Conservation (phyloP, 2,329 filamentous ascomycete genomes). For the Hymenoscyphus linearis region DNA sequence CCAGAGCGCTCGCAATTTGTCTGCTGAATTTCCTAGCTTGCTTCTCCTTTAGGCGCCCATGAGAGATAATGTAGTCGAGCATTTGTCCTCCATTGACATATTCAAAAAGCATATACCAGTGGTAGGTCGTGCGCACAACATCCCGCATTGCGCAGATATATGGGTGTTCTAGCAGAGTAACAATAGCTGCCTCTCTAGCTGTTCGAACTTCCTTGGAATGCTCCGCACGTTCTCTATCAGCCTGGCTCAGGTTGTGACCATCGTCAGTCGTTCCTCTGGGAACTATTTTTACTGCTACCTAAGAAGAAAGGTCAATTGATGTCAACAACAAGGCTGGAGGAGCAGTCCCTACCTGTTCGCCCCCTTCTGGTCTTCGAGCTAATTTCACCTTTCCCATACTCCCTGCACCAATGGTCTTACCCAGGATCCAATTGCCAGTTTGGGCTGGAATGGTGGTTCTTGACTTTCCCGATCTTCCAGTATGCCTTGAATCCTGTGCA, state of each 20-base stretch:
- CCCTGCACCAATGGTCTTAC: slow-evolving; percentile 94
- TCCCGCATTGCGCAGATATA: slow-evolving; percentile 96
- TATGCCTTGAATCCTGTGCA: slow-evolving; percentile 43
- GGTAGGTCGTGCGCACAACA: slow-evolving; percentile 90
- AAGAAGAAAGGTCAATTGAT: slow-evolving; percentile 22
- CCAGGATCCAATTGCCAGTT: slow-evolving; percentile 88
- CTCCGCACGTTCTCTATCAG: slow-evolving; percentile 82
- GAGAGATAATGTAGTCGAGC: slow-evolving; percentile 99
- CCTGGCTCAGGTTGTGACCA: slow-evolving; percentile 58
- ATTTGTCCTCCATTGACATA: slow-evolving; percentile 99
- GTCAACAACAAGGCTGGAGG: background rate
- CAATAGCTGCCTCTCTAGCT: slow-evolving; percentile 91
- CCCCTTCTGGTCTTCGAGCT: slow-evolving; percentile 81
- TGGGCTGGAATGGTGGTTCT: slow-evolving; percentile 83
- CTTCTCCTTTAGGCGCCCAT: slow-evolving; percentile 96
- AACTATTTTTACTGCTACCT: slow-evolving; percentile 97
- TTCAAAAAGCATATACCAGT: slow-evolving; percentile 99
- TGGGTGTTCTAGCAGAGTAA: slow-evolving; percentile 87
- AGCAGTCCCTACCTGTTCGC: slow-evolving; percentile 68
- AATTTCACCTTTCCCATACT: slow-evolving; percentile 99
- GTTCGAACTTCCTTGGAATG: slow-evolving; percentile 96
- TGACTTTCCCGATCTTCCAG: slow-evolving; percentile 49
- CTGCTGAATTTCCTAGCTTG: slow-evolving; percentile 96
- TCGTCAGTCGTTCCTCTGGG: slow-evolving; percentile 83
- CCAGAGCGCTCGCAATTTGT: slow-evolving; percentile 91